These are phyloP conservation scores for Zanthoxylum bungeanum DNA, from an alignment of 345 rosid species.

Conservation along the genomic window DNA sequence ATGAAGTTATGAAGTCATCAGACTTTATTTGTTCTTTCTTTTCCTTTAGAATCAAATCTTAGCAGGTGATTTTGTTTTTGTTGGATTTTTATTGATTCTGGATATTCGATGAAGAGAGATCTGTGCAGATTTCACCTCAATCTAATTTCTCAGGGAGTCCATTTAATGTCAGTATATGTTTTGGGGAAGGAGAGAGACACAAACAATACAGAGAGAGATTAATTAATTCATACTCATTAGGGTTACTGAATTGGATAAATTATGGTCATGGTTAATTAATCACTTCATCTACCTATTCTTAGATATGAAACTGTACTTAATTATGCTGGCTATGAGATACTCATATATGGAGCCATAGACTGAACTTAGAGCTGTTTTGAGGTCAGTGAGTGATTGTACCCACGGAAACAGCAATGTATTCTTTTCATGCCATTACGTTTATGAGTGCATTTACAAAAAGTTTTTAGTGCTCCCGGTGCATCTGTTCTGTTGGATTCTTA, in stretches of 20 bases:
- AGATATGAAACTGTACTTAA: background rate
- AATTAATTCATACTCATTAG: conserved; percentile 10
- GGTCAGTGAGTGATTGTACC: background rate
- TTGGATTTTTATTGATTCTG: conserved; percentile 7
- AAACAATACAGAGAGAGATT: background rate
- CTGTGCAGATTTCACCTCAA: conserved; percentile 5
- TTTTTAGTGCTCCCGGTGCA: too few relatives aligned
- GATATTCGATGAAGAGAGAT: background rate
- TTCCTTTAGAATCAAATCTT: conserved; percentile 20
- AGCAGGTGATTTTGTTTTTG: conserved; percentile 5
- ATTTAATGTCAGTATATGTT: conserved; percentile 8
- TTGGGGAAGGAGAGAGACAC: background rate
- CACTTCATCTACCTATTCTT: too few relatives aligned
- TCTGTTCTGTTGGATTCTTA: too few relatives aligned
- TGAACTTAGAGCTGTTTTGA: too few relatives aligned
- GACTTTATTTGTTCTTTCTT: conserved; percentile 22
- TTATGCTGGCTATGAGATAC: too few relatives aligned
- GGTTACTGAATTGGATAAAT: conserved; percentile 1
- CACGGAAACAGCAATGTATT: background rate
- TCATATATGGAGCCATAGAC: too few relatives aligned
- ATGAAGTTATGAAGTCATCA: background rate
- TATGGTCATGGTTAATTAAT: background rate
- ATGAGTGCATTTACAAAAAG: too few relatives aligned
- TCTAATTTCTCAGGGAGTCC: background rate
- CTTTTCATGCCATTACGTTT: conserved; percentile 4